Conservation (phyloP, 1,284 basidiomycete genomes). For the Irpex lacteus region DNA sequence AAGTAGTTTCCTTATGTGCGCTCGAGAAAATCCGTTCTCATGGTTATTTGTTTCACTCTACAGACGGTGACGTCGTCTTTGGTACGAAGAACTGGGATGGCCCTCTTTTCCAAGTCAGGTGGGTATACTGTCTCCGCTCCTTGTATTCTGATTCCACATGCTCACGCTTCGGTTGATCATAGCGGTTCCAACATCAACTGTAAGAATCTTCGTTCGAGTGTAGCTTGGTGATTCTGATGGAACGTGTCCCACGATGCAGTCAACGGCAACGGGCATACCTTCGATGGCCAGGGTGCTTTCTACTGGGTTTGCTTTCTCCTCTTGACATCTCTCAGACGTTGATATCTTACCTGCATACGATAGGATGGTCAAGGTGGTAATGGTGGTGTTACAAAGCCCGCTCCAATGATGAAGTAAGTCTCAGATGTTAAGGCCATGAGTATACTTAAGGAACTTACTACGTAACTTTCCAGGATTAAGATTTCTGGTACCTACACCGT, state of each 20-base stretch:
- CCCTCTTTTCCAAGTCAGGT: constrained; percentile 29
- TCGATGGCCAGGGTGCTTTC: constrained; percentile 37
- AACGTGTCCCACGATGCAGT: constrained; percentile 19
- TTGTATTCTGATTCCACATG: constrained; percentile 17
- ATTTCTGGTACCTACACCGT: constrained; percentile 50
- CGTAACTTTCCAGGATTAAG: constrained; percentile 38
- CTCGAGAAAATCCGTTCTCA: neutral
- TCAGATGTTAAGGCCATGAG: neutral
- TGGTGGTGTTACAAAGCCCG: constrained; percentile 36
- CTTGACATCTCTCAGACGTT: neutral
- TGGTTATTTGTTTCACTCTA: neutral
- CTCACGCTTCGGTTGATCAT: neutral
- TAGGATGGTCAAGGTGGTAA: constrained; percentile 39
- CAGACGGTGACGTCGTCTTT: constrained; percentile 32
- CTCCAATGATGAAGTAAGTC: constrained; percentile 34
- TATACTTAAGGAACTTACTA: neutral
- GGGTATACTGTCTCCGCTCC: neutral
- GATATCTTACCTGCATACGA: neutral
- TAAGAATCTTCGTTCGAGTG: constrained; percentile 14
- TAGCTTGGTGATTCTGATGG: neutral
- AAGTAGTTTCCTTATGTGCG: constrained; percentile 13
- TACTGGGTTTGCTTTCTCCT: constrained; percentile 31
- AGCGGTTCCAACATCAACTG: constrained; percentile 28
- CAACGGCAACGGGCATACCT: constrained; percentile 39
- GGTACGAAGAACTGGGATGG: constrained; percentile 32